Evolutionary conservation across 495 filamentous ascomycete genomes (phyloP), one percentile per base, ranked within the genome.

Genomic region (Melanomma pulvis-pyrius): DNA sequence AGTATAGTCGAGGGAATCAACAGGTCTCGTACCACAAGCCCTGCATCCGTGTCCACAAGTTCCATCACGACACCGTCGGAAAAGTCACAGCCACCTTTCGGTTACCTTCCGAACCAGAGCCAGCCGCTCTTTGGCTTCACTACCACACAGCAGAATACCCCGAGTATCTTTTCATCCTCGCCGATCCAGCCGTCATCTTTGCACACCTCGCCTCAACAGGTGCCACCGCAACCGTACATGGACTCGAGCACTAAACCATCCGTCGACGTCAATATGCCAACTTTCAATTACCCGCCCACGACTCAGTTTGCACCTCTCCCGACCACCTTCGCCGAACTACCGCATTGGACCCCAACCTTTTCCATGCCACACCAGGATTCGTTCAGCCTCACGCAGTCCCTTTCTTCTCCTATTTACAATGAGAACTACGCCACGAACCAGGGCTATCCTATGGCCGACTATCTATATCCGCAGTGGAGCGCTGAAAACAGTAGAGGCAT

Each of bases 11-110:
- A 75, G 19, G 59, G 62, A 2, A 66, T 73, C 67, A 75, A 70
- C 63, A 61, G 69, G 9, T 76, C 76, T 4, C 57, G 67, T 11
- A 73, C 73, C 24, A 73, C 70, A 17, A 77, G 75, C 55, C 74
- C 76, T 24, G 72, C 71, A 19, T 74, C 76, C 32, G 68, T 72
- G 19, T 70, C 74, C 48, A 75, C 71, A 34, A 53, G 52, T 22
- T 72, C 71, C 15, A 46, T 76, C 28, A 68, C 56, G 13, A 75
- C 75, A 46, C 72, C 73, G 26, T 62, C 72, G 0, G 70, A 74
- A 26, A 57, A 66, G 24, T 46, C 46, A 30, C 64, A 71, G 39
- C 59, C 61, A 7, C 71, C 73, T 15, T 74, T 75, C 50, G 74
- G 74, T 21, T 77, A 74, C 63, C 46, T 77, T 21, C 60, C 54